A percentile compares a stretch with the other conserved stretches of the same genome.
Evolutionary conservation across 257 asterid species (phyloP).

Genomic region (Catharanthus roseus): DNA sequence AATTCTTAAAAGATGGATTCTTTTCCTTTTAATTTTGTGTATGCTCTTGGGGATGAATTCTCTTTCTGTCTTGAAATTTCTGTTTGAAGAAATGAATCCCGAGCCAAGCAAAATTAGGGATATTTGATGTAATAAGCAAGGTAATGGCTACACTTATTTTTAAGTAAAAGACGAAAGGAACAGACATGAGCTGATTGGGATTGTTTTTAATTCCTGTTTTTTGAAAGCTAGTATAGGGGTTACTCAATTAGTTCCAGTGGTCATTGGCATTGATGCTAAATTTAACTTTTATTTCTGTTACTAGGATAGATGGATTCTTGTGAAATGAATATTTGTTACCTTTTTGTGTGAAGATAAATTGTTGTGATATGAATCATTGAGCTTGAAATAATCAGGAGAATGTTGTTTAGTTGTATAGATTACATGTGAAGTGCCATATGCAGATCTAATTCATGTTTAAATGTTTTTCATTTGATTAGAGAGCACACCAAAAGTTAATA

Average conservation of each 20-base stretch:
- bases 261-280: not conserved
- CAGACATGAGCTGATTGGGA: not conserved
- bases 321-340: not conserved
- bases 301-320: not conserved
- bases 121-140: not conserved
- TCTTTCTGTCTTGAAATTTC: not conserved
- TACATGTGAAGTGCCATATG: not conserved
- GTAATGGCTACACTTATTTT: not conserved
- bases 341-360: not conserved
- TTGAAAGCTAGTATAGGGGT: not conserved
- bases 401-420: not conserved
- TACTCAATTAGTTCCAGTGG: not conserved
- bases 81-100: not conserved
- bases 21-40: not conserved
- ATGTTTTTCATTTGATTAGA: conserved; percentile 23
- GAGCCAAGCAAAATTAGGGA: not conserved
- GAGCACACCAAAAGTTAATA: conserved; percentile 31
- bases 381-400: too few relatives aligned
- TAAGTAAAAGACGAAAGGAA: not conserved
- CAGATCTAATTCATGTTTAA: not conserved
- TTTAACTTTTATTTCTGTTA: not conserved
- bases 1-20: not conserved
- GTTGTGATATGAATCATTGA: not conserved
- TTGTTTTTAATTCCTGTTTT: not conserved
- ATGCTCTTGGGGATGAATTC: not conserved